A percentile compares a stretch with the other conserved stretches of the same genome.
phyloP scores from a whole-genome alignment of 2,329 filamentous ascomycete genomes.

The Colletotrichum ledebouriae region DNA sequence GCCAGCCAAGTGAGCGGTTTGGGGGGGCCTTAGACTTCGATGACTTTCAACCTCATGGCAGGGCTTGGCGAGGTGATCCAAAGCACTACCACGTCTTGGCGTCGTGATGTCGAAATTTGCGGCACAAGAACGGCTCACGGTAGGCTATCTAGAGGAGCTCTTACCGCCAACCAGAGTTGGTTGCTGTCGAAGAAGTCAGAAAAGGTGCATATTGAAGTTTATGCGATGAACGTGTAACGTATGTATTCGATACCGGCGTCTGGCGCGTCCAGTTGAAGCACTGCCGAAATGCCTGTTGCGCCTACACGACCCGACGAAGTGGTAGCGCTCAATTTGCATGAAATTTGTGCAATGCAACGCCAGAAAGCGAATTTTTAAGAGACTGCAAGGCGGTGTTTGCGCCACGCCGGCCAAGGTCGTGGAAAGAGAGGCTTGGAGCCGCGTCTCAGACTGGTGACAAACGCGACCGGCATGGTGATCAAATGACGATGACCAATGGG shows the following conservation, averaged over 20 bases:
- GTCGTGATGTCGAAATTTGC: background rate
- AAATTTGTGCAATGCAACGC: constrained; percentile 37
- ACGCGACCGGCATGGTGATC: constrained; percentile 34
- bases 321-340: constrained; percentile 51
- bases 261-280: constrained; percentile 13
- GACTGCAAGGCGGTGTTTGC: constrained; percentile 23
- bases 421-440: constrained; percentile 24
- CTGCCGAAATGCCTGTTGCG: constrained; percentile 14
- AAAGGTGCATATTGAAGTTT: background rate
- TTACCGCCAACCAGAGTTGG: constrained; percentile 24
- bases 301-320: constrained; percentile 46
- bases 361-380: constrained; percentile 7
- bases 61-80: constrained; percentile 13
- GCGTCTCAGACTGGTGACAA: constrained; percentile 32
- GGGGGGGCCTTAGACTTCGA: constrained; percentile 34
- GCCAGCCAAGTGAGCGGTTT: constrained; percentile 27
- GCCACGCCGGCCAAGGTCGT: constrained; percentile 5
- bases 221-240: constrained; percentile 7
- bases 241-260: constrained; percentile 15
- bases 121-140: background rate
- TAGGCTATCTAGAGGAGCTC: constrained; percentile 18
- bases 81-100: background rate
- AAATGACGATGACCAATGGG: constrained; percentile 37
- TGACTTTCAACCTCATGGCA: constrained; percentile 23
- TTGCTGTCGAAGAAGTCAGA: background rate